Evolutionary conservation across 2,329 filamentous ascomycete genomes (phyloP), one percentile per base, ranked within the genome.

Genomic region (Apiospora aurea): DNA sequence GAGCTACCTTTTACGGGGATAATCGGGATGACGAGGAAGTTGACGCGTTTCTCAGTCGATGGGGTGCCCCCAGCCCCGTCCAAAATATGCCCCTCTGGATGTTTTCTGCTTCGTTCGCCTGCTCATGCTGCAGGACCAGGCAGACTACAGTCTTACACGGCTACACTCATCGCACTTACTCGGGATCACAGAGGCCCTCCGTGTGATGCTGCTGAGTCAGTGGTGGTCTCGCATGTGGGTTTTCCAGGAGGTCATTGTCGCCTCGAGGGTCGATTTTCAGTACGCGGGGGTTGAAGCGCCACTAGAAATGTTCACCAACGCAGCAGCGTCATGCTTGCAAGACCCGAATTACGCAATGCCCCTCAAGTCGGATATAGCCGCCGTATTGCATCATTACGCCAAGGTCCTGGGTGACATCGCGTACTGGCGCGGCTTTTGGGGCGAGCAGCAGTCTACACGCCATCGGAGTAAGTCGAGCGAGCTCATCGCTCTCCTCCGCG

Each of bases 171-270:
- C 53, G 2, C 29, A 61, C 38, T 8, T 61, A 16, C 29, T 38
- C 1, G 16, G 29, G 18, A 34, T 61, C 29, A 18, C 47, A 0
- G 68, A 69, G 34, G 68, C 68, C 5, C 68, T 69, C 1, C 68
- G 68, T 2, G 41, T 69, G 0, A 41, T 69, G 43, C 46, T 53
- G 1, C 21, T 38, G 11, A 47, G 68, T 24, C 68, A 47, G 24
- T 47, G 68, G 68, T 69, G 46, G 68, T 53, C 43, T 14, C 43
- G 68, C 5, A 51, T 69, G 43, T 69, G 68, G 68, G 68, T 69
- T 2, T 69, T 69, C 6, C 68, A 69, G 34, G 68, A 69, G 21
- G 47, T 51, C 46, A 51, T 69, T 38, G 68, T 69, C 4, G 44
- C 68, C 2, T 7, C 21, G 2, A n/a, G 29, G 4, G 67, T 69